A percentile compares a stretch with the other conserved stretches of the same genome.
phyloP scores from a whole-genome alignment of 768 basidiomycete species.

The Hebeloma cylindrosporum region DNA sequence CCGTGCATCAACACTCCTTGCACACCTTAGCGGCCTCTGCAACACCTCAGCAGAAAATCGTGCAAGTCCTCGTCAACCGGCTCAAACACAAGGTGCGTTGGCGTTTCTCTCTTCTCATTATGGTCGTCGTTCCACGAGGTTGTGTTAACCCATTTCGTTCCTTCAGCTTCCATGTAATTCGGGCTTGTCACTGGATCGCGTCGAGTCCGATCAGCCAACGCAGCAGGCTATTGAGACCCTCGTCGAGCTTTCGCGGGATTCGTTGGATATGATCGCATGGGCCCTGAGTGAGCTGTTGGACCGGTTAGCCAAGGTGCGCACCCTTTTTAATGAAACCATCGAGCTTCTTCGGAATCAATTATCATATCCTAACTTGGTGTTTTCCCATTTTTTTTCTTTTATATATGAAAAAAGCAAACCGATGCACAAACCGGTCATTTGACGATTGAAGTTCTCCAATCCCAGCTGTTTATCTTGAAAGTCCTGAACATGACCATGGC shows the following conservation, averaged over 20 bases:
- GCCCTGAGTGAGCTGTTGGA: constrained; percentile 78
- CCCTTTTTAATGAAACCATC: too few species aligned
- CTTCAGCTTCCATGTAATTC: constrained; percentile 82
- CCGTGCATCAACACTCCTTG: constrained; percentile 15
- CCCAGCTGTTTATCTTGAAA: constrained; percentile 84
- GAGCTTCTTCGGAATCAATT: too few species aligned
- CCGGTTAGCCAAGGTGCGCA: constrained; percentile 70
- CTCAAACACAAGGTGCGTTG: constrained; percentile 73
- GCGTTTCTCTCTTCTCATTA: constrained; percentile 5
- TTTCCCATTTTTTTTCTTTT: too few species aligned
- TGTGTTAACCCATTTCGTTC: background rate
- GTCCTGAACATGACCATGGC: constrained; percentile 77
- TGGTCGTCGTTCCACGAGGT: background rate
- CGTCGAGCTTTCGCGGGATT: constrained; percentile 75
- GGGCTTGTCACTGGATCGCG: constrained; percentile 65
- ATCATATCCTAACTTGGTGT: too few species aligned
- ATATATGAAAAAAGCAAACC: too few species aligned
- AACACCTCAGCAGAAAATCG: constrained; percentile 79
- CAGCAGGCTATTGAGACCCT: constrained; percentile 77
- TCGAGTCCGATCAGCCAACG: constrained; percentile 76
- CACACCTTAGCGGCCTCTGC: constrained; percentile 37
- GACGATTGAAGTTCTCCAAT: constrained; percentile 76
- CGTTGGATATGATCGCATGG: constrained; percentile 78
- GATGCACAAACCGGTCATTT: constrained; percentile 48
- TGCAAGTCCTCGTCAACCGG: constrained; percentile 76